Evolutionary conservation across 345 rosid genomes (phyloP).

Genomic region (Citrus maxima): DNA sequence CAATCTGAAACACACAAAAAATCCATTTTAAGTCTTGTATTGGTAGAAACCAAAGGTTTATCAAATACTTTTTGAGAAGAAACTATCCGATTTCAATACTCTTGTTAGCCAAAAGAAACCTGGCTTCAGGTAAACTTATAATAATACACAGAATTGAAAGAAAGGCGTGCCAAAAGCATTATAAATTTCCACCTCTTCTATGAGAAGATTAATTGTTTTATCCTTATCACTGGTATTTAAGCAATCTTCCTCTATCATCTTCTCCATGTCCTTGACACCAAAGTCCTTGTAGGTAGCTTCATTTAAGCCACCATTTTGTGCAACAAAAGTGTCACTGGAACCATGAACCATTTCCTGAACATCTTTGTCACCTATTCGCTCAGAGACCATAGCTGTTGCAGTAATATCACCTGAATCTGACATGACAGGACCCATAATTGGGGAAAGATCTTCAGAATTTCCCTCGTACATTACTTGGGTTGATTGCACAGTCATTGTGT

Average conservation of each 20-base stretch:
- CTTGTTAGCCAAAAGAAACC: background rate
- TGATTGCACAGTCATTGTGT: constrained; percentile 25
- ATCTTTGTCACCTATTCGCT: constrained; percentile 32
- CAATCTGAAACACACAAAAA: constrained; percentile 45
- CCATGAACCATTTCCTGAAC: constrained; percentile 21
- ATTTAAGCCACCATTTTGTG: constrained; percentile 24
- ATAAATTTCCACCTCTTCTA: constrained; percentile 55
- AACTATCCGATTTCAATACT: background rate
- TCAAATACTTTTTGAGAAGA: background rate
- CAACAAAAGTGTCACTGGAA: constrained; percentile 19
- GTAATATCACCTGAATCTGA: constrained; percentile 28
- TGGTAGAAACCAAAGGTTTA: background rate
- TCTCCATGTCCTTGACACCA: constrained; percentile 29
- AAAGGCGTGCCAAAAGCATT: background rate
- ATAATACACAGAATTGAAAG: background rate
- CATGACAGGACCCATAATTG: constrained; percentile 16
- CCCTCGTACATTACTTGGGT: constrained; percentile 18
- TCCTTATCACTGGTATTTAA: constrained; percentile 30
- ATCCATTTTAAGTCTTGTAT: background rate
- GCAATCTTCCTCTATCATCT: constrained; percentile 23
- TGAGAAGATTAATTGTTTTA: constrained; percentile 40
- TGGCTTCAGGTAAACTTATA: background rate
- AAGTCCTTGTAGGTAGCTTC: constrained; percentile 25
- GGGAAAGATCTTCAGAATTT: constrained; percentile 26
- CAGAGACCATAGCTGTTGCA: constrained; percentile 14